These are phyloP conservation scores for Pseudogymnoascus sp. DNA, from an alignment of 2,329 filamentous ascomycete genomes.

Conservation along the genomic window DNA sequence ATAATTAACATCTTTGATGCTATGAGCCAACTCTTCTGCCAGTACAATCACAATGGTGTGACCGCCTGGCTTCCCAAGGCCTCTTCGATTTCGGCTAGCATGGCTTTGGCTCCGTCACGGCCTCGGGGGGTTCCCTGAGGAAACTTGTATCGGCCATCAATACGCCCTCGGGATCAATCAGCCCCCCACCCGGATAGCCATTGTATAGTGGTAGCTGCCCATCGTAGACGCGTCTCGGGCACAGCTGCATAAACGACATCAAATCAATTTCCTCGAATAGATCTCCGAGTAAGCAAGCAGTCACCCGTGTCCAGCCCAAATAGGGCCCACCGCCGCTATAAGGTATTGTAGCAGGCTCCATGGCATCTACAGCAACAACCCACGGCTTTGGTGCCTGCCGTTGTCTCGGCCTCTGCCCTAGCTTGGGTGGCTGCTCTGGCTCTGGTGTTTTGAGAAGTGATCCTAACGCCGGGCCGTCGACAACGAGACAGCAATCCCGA, in stretches of 20 bases:
- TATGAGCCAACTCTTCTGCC: not conserved
- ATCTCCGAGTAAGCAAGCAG: not conserved
- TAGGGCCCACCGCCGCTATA: not conserved
- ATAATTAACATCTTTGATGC: too few species aligned
- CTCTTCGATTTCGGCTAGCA: not conserved
- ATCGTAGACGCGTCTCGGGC: not conserved
- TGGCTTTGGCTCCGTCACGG: not conserved
- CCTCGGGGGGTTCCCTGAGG: not conserved
- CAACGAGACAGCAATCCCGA: not conserved
- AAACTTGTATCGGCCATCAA: not conserved
- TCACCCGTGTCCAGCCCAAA: not conserved
- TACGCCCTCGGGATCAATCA: not conserved
- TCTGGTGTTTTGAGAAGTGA: not conserved
- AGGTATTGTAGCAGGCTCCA: not conserved
- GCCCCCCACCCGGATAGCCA: not conserved
- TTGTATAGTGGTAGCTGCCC: not conserved
- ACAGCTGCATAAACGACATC: not conserved
- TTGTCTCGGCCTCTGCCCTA: not conserved
- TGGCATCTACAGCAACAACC: not conserved
- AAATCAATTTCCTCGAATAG: not conserved
- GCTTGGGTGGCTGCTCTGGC: too few species aligned
- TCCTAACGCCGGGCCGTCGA: not conserved
- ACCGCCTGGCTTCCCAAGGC: not conserved
- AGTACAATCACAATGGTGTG: not conserved
- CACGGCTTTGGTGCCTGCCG: not conserved